Evolutionary conservation across 768 basidiomycete species (phyloP), one percentile per base, ranked within the genome.

Genomic region (Rhizopogon vinicolor): DNA sequence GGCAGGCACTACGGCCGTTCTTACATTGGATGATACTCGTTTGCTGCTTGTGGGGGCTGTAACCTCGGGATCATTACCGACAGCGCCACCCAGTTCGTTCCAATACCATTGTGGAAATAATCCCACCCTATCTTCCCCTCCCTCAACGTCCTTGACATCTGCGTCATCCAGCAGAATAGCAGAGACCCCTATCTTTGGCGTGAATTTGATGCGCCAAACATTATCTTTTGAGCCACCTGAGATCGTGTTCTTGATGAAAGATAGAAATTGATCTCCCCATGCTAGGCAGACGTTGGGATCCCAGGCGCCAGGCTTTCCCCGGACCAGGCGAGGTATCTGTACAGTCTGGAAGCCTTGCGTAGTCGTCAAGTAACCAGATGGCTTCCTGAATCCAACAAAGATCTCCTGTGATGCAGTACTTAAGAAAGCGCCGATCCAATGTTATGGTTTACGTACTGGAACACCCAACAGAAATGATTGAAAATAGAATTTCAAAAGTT

Each of bases 401-500:
- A 95, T 85, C 68, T 91, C 87, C 90, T 91, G 60, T 57, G 46
- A 25, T 25, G 9, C 52, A 56, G 41, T 29, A 50, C 10, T 54
- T 55, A 37, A 60, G 49, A 43, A 19, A 5, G 41, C 16, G n/a
- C 29, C 41, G 7, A 37, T 42, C 45, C 7, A 50, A 39, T 12
- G 14, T 43, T 35, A 16, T 22, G 45, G 50, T 51, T 10, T 35
- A 68, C 85, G 62, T 67, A 88, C 88, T 19, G 92, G 93, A n/a
- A 95, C 91, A 48, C 93, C 93, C 52, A 95, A 81, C 28, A 95
- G 79, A 69, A 92, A 94, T 1, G 91, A 93, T 64, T 95, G 93
- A 57, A 93, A 83, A 75, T 93, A 94, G 70, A 92, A 92, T 64
- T 91, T 93, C 55, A 95, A 81, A n/a, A 95, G 74, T 66, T 95